phyloP scores from a whole-genome alignment of 1,139 yeast species.

The Blastobotrys malaysiensis region DNA sequence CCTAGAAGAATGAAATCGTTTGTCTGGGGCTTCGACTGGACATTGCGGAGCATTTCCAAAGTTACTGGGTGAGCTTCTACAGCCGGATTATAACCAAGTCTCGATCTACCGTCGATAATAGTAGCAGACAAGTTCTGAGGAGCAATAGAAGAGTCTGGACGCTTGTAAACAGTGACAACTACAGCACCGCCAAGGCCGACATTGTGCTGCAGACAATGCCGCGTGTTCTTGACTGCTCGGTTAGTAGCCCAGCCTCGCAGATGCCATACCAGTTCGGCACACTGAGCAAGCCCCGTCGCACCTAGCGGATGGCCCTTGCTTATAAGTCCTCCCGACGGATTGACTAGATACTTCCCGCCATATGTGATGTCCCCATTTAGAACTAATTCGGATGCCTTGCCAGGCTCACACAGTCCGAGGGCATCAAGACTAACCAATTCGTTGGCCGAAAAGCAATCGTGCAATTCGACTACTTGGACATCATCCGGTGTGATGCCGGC shows the following conservation, averaged over 20 bases:
- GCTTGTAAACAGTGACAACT: slow-evolving; percentile 25
- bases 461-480: slow-evolving; percentile 30
- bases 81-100: slow-evolving; percentile 31
- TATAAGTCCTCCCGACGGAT: slow-evolving; percentile 31
- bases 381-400: slow-evolving; percentile 27
- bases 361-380: slow-evolving; percentile 27
- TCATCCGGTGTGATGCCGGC: slow-evolving; percentile 25
- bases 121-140: slow-evolving; percentile 13
- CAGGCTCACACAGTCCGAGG: slow-evolving; percentile 26
- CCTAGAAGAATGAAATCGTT: slow-evolving; percentile 15
- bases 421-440: slow-evolving; percentile 29
- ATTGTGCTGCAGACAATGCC: slow-evolving; percentile 28
- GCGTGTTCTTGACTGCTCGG: slow-evolving; percentile 24
- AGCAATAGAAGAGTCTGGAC: slow-evolving; percentile 22
- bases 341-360: slow-evolving; percentile 28
- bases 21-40: slow-evolving; percentile 13
- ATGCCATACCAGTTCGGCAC: slow-evolving; percentile 30
- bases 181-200: slow-evolving; percentile 30
- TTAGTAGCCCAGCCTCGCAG: slow-evolving; percentile 31
- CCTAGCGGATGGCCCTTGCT: slow-evolving; percentile 33
- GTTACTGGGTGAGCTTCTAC: slow-evolving; percentile 26
- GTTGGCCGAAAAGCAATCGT: slow-evolving; percentile 31
- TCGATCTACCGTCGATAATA: slow-evolving; percentile 23
- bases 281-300: slow-evolving; percentile 32
- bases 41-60: slow-evolving; percentile 14